Percentiles rank a stretch among this genome's conserved stretches.
phyloP scores from a whole-genome alignment of 1,139 yeast genomes.

The Pichia sp. region DNA sequence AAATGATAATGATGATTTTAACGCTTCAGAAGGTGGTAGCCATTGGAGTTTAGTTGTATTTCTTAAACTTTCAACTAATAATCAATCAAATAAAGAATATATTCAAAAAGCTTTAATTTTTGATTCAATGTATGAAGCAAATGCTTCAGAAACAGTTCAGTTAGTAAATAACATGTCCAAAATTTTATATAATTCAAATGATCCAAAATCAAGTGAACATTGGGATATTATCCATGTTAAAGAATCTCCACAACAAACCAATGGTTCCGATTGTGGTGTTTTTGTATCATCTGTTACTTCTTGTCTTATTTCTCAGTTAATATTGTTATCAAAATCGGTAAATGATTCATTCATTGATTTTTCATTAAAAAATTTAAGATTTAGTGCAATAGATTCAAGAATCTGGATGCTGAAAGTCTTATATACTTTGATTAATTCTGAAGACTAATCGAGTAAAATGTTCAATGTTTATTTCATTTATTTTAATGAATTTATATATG shows the following conservation, averaged over 20 bases:
- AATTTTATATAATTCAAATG: constrained; percentile 25
- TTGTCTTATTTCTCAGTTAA: constrained; percentile 34
- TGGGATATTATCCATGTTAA: constrained; percentile 12
- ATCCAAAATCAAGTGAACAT: constrained; percentile 4
- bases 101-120: constrained; percentile 34
- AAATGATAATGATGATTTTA: constrained; percentile 46
- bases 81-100: constrained; percentile 18
- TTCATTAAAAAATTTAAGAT: constrained; percentile 29
- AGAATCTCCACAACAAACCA: constrained; percentile 66
- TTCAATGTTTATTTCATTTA: too few relatives aligned
- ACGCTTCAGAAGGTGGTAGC: constrained; percentile 43
- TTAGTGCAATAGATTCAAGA: constrained; percentile 40
- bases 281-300: constrained; percentile 50
- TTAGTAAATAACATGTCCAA: constrained; percentile 32
- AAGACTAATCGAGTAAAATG: too few relatives aligned
- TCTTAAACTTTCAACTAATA: constrained; percentile 23
- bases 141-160: constrained; percentile 32
- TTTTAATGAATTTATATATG: too few relatives aligned
- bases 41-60: constrained; percentile 52
- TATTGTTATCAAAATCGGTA: constrained; percentile 21
- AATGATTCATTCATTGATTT: constrained; percentile 29
- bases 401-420: constrained; percentile 39
- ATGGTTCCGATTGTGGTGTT: constrained; percentile 77
- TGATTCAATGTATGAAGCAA: constrained; percentile 41
- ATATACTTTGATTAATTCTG: constrained; percentile 31